A percentile compares a stretch with the other conserved stretches of the same genome.
Evolutionary conservation across 1,139 yeast genomes (phyloP).

Genomic region (Ogataea hybrid): DNA sequence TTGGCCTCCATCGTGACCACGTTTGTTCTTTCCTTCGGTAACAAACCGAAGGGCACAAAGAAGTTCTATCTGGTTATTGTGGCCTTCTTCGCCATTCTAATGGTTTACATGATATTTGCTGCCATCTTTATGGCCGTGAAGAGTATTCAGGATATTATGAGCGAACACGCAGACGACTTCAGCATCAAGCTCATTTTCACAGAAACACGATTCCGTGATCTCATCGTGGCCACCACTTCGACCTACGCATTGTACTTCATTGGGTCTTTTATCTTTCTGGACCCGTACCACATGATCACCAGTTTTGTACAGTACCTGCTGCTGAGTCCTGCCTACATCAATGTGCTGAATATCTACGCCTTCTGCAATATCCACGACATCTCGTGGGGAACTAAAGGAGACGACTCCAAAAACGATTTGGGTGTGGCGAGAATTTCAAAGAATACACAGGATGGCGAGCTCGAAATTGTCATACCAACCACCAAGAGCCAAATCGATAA

Average conservation of each 20-base stretch:
- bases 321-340: slow-evolving; percentile 73
- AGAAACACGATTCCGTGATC: slow-evolving; percentile 71
- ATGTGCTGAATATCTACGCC: slow-evolving; percentile 77
- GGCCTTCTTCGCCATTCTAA: slow-evolving; percentile 82
- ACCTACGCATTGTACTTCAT: slow-evolving; percentile 80
- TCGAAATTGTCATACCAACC: slow-evolving; percentile 68
- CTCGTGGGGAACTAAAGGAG: slow-evolving; percentile 88
- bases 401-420: slow-evolving; percentile 57
- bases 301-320: slow-evolving; percentile 69
- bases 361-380: slow-evolving; percentile 85
- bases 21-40: slow-evolving; percentile 89
- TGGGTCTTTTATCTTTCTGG: slow-evolving; percentile 72
- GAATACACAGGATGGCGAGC: slow-evolving; percentile 40
- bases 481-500: slow-evolving; percentile 60
- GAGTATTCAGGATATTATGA: slow-evolving; percentile 45
- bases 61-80: slow-evolving; percentile 80
- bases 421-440: slow-evolving; percentile 58
- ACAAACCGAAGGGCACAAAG: slow-evolving; percentile 91
- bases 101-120: slow-evolving; percentile 91
- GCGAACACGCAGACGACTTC: slow-evolving; percentile 44
- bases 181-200: slow-evolving; percentile 50
- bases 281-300: slow-evolving; percentile 78
- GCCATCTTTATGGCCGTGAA: slow-evolving; percentile 80
- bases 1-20: slow-evolving; percentile 86
- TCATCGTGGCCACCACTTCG: slow-evolving; percentile 80